Evolutionary conservation across 2,329 filamentous ascomycete genomes (phyloP), one percentile per base, ranked within the genome.

Genomic region (Epichloe baconii): DNA sequence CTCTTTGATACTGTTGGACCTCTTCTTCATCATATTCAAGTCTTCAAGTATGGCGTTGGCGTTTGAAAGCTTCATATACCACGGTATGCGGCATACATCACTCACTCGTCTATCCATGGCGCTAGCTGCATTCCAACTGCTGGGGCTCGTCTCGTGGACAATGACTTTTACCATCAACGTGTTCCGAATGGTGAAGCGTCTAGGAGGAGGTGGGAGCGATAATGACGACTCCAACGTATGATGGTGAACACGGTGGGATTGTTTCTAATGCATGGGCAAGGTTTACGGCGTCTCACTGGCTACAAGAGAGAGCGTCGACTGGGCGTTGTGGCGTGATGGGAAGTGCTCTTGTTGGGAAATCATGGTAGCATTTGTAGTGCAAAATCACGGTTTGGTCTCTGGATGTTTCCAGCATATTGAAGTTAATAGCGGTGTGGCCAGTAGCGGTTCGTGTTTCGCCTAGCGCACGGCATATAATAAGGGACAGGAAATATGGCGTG

Each of bases 11-110:
- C 80, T 98, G 50, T 78, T 95, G 52, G 93, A 98, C 68, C 76
- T 98, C 3, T 83, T 96, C 61, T 98, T 98, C 65, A 95, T 98
- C 62, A 90, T 97, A 42, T 95, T 98, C 71, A 91, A 95, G 66
- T 89, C 90, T 4, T 89, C 90, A 48, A 97, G 95, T 68, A 78
- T 95, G 26, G 86, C 88, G 41, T 73, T 98, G 56, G 90, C 91
- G 2, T 95, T 96, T 64, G 86, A 88, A 63, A 85, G 88, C 8
- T 72, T 96, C 50, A 83, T 88, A 65, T 75, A 78, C 62, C 67
- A 76, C 62, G 67, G 70, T 48, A 56, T 66, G 10, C 60, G 62
- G 23, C 59, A 65, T 44, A 56, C 54, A 15, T 53, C 66, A 45
- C 66, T 72, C 43, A 72, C 81, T 43, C 80, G 85, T 38, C 61